A percentile compares a stretch with the other conserved stretches of the same genome.
Evolutionary conservation across 805 yeast genomes (phyloP).

Genomic region (Spathaspora arborariae): DNA sequence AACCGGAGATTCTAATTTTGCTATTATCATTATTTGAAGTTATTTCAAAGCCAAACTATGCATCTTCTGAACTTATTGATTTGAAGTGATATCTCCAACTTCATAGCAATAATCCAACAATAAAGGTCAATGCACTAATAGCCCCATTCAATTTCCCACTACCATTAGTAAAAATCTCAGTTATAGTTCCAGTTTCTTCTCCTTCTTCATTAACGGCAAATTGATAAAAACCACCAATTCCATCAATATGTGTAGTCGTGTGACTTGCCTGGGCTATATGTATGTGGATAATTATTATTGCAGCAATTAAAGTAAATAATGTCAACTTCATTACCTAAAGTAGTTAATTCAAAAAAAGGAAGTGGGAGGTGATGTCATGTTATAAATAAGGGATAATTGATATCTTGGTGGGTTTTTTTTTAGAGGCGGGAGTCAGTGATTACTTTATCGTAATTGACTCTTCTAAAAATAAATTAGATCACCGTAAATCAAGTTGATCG

Average conservation of each 20-base stretch:
- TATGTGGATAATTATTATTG: not conserved
- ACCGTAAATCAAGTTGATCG: not conserved
- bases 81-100: not conserved
- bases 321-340: not conserved
- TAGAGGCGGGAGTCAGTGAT: too few relatives aligned
- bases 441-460: too few relatives aligned
- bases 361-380: not conserved
- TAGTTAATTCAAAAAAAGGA: not conserved
- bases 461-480: not conserved
- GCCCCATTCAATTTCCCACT: not conserved
- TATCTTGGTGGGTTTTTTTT: too few relatives aligned
- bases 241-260: not conserved
- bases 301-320: not conserved
- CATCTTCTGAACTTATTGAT: too few relatives aligned
- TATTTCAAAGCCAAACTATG: too few relatives aligned
- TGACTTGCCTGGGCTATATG: not conserved
- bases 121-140: not conserved
- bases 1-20: too few relatives aligned
- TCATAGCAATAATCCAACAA: not conserved
- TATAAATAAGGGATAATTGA: too few relatives aligned
- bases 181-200: not conserved
- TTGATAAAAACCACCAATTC: not conserved
- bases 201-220: not conserved
- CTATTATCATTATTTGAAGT: too few relatives aligned
- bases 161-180: not conserved